Evolutionary conservation across 768 basidiomycete species (phyloP), one percentile per base, ranked within the genome.

Genomic region (Boletales sp.): DNA sequence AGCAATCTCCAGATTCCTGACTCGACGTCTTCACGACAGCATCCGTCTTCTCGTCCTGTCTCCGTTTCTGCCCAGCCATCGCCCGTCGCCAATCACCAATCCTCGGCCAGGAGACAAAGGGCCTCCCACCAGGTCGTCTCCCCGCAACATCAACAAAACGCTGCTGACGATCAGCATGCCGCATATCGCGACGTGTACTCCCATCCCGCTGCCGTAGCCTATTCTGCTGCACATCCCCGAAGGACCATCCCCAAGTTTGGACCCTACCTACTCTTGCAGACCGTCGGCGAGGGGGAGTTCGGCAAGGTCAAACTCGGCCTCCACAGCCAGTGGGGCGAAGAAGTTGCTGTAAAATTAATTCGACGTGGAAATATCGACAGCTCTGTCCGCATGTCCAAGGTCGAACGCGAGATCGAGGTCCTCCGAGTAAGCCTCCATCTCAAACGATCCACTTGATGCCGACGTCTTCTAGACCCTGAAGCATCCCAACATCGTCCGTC

Each of bases 301-400:
- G 94, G 94, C 40, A 98, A 98, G 68, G 94, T 98, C 72, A 98
- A 97, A 68, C 82, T 98, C n/a, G 95, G 95, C 6, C 76, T 98
- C 45, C 95, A 98, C 61, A 78, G 76, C 57, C 84, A 89, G 57
- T 97, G 89, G 84, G 94, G 92, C 29, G 94, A 97, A 68, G 95
- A 97, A 66, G 94, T 95, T n/a, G 95, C 95, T 12, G 94, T 97
- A 62, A 99, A 99, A 74, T 76, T 99, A 51, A 98, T 98, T 60
- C 80, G 94, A 47, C 75, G 94, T 47, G 93, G 93, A 30, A 97
- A 90, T 64, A 83, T 98, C 49, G 94, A 97, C 60, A 87, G 80
- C 48, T 73, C 80, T 13, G 81, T 90, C 6, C 80, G 94, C 40
- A 88, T 95, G 79, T 88, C 86, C 52, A 98, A 99, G 72, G 94